Conservation (phyloP, 495 filamentous ascomycete genomes). For the Podospora australis region DNA sequence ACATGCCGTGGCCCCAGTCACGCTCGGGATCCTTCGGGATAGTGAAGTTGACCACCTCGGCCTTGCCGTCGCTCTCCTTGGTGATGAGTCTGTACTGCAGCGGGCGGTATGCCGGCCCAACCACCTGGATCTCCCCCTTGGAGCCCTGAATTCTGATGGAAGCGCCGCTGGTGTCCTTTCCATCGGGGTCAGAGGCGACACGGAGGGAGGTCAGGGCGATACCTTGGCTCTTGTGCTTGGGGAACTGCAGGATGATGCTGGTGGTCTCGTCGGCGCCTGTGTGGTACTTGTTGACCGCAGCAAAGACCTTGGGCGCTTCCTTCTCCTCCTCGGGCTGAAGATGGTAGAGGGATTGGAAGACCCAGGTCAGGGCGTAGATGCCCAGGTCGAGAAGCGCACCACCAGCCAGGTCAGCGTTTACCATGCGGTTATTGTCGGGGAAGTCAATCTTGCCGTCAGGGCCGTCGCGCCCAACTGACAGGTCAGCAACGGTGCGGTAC, state of each 20-base stretch:
- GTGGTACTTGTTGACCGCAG: constrained; percentile 68
- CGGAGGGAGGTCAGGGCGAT: constrained; percentile 74
- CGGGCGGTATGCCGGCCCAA: constrained; percentile 67
- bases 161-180: constrained; percentile 54
- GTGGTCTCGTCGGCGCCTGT: constrained; percentile 80
- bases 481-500: constrained; percentile 68
- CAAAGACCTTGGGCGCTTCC: constrained; percentile 41
- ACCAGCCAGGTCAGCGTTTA: constrained; percentile 77
- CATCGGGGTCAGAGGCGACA: constrained; percentile 59
- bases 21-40: constrained; percentile 51
- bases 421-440: constrained; percentile 65
- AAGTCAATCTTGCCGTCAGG: constrained; percentile 40
- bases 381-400: constrained; percentile 83
- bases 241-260: constrained; percentile 73
- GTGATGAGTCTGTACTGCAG: constrained; percentile 54
- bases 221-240: constrained; percentile 56
- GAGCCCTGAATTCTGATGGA: constrained; percentile 79
- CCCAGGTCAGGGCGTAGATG: constrained; percentile 87
- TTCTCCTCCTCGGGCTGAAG: constrained; percentile 54
- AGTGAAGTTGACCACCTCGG: constrained; percentile 55
- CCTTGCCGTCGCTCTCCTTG: constrained; percentile 35
- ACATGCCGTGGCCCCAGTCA: constrained; percentile 73
- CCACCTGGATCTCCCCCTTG: constrained; percentile 79
- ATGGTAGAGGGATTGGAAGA: constrained; percentile 88
- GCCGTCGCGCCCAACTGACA: constrained; percentile 39